Base-by-base conservation (phyloP, 78 protist genomes). In the Polysphondylium violaceum region DNA sequence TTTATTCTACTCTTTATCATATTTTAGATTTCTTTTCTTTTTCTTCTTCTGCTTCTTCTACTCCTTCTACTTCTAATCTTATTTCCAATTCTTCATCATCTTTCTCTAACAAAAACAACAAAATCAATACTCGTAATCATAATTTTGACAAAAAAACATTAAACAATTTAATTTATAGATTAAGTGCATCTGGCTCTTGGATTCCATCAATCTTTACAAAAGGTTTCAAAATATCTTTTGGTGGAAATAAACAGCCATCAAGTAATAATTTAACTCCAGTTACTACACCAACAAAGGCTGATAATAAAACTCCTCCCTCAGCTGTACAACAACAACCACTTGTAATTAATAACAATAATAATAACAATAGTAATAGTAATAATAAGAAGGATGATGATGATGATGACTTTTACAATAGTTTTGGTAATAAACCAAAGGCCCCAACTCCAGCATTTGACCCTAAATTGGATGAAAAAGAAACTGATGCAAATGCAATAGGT, bases 381-480 rank as follows among this genome's bases (percentile, higher is more conserved):
- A n/a, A n/a, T n/a, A n/a, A n/a, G 19, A 5, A n/a, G 11, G n/a
- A 67, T 8, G 90, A 83, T 59, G 91, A 83, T 23, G 91, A 83
- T 31, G 91, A 83, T n/a, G 91, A 83, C 44, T 69, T 44, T 5
- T 83, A 83, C 33, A 83, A 79, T 59, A 69, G 81, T 41, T 83
- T 83, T 61, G 38, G 74, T 43, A 83, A 77, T 29, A 83, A 83
- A 33, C 60, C 77, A 78, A 78, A 78, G 71, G 31, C 12, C 9
- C 9, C 7, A 23, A 59, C 58, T 38, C 36, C 65, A 2, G 9
- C 72, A 4, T 16, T 33, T 25, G 53, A 56, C 0, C 2, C 12
- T 35, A n/a, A 41, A 9, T 41, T 40, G 0, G 29, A 29, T 11
- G 47, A 53, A 7, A 17, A 33, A 12, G 71, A 61, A 14, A 33